These are phyloP conservation scores for Vitis vinifera DNA, from an alignment of 164 flowering plant genomes.

Conservation along the genomic window ASM3070453v1 NC_081818.1:25562001-25562500, in stretches of 20 bases:
- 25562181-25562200: conserved; percentile 9
- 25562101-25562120: conserved; percentile 5
- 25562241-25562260: conserved; percentile 20
- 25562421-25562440: neutral
- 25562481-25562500: no score
- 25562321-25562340: conserved; percentile 34
- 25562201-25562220: conserved; percentile 14
- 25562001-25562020: conserved; percentile 59
- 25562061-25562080: conserved; percentile 25
- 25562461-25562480: no score
- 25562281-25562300: conserved; percentile 65
- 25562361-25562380: conserved; percentile 60
- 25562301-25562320: conserved; percentile 62
- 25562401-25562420: neutral
- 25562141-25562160: conserved; percentile 4
- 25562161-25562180: conserved; percentile 13
- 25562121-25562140: conserved; percentile 19
- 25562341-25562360: conserved; percentile 54
- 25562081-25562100: conserved; percentile 18
- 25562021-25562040: conserved; percentile 46
- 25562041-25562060: conserved; percentile 33
- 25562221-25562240: conserved; percentile 24
- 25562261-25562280: conserved; percentile 59
- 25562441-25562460: no score
- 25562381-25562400: conserved; percentile 41